Evolutionary conservation across 2,329 filamentous ascomycete species (phyloP).

Genomic region (Colletotrichum coccodes): DNA sequence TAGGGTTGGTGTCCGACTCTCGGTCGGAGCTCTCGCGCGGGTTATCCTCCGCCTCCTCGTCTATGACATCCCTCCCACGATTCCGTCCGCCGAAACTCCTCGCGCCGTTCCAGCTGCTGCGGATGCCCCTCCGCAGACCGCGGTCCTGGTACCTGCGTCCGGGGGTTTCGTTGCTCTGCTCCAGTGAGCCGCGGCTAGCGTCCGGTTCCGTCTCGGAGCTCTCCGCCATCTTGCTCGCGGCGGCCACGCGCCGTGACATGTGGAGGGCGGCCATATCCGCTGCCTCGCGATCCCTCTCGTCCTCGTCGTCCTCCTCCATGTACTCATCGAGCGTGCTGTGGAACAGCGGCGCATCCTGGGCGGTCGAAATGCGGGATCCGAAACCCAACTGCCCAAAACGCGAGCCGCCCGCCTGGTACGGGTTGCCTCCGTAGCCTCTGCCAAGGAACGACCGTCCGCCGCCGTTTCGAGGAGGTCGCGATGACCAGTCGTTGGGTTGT

Average conservation of each 20-base stretch:
- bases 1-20: conserved; percentile 48
- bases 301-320: conserved; percentile 91
- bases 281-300: conserved; percentile 88
- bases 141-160: conserved; percentile 57
- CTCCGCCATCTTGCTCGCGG: conserved; percentile 83
- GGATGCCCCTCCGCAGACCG: conserved; percentile 63
- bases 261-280: conserved; percentile 96
- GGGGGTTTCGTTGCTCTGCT: conserved; percentile 61
- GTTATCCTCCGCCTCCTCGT: conserved; percentile 56
- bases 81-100: conserved; percentile 47
- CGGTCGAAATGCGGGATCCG: conserved; percentile 76
- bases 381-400: conserved; percentile 80
- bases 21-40: conserved; percentile 44
- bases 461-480: conserved; percentile 43
- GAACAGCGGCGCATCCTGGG: conserved; percentile 90
- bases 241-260: conserved; percentile 87
- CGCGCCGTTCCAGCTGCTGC: conserved; percentile 72
- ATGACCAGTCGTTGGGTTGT: conserved; percentile 47
- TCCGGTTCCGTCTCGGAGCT: conserved; percentile 86
- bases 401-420: conserved; percentile 76
- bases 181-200: conserved; percentile 65
- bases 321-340: conserved; percentile 92
- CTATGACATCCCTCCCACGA: conserved; percentile 42
- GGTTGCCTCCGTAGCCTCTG: conserved; percentile 70
- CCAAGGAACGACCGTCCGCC: conserved; percentile 56